These are phyloP conservation scores for Penicillium coprophilum DNA, from an alignment of 495 filamentous ascomycete genomes.

Conservation along the genomic window DNA sequence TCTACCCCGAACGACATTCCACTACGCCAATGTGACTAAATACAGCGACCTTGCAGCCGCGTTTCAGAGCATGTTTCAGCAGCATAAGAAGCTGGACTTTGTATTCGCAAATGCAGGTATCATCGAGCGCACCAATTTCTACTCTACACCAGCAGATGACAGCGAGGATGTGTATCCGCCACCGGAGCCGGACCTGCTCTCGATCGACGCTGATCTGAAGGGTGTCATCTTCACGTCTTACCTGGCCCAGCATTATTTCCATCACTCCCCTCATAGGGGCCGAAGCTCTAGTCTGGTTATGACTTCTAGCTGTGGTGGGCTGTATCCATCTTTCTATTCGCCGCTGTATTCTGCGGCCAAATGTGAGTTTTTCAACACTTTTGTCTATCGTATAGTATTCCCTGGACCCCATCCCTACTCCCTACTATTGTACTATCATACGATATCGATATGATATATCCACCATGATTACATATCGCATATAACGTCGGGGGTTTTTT, in stretches of 20 bases:
- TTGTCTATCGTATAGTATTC: neutral
- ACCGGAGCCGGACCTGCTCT: conserved; percentile 20
- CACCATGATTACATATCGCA: neutral
- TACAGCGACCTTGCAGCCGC: conserved; percentile 17
- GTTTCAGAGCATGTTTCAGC: conserved; percentile 13
- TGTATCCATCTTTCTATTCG: conserved; percentile 21
- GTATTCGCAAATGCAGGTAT: conserved; percentile 28
- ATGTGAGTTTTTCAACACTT: conserved; percentile 5
- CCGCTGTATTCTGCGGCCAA: conserved; percentile 25
- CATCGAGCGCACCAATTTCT: conserved; percentile 22
- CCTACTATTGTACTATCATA: neutral
- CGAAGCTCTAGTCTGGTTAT: conserved; percentile 18
- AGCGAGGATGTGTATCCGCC: conserved; percentile 7
- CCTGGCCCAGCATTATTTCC: conserved; percentile 30
- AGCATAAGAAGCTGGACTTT: conserved; percentile 16
- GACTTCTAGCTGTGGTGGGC: conserved; percentile 24
- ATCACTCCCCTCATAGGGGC: conserved; percentile 15
- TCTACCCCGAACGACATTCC: conserved; percentile 10
- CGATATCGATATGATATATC: conserved; percentile 3
- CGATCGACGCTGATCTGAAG: conserved; percentile 22
- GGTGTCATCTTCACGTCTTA: conserved; percentile 22
- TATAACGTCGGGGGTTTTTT: neutral
- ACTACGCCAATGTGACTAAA: conserved; percentile 19
- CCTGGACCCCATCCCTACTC: no score
- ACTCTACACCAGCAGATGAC: conserved; percentile 9